These are phyloP conservation scores for Cymbidium sinense DNA, from an alignment of 106 monocot species.

Conservation along the genomic window DNA sequence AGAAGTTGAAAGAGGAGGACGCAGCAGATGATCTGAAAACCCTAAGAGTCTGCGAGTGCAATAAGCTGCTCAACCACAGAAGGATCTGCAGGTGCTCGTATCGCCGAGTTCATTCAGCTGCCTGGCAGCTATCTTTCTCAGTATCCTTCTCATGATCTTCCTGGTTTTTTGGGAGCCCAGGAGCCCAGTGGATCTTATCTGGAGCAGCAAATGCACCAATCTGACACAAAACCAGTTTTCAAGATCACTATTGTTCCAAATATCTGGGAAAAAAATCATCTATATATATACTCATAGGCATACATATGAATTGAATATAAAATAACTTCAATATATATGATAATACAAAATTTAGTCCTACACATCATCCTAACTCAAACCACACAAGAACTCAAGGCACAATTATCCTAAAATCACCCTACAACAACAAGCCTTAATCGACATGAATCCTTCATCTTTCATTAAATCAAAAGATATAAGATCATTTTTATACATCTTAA, in stretches of 20 bases:
- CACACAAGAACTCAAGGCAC: background rate
- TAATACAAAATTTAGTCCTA: no score
- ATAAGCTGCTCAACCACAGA: conserved; percentile 81
- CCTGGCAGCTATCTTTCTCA: conserved; percentile 82
- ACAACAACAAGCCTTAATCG: no score
- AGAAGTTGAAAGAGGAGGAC: no score
- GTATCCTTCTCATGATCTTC: conserved; percentile 96
- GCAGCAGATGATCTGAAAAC: no score
- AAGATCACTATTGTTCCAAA: no score
- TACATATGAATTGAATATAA: no score
- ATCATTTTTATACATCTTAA: no score
- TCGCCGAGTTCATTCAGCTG: conserved; percentile 92
- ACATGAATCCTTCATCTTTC: no score
- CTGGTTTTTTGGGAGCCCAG: conserved; percentile 97
- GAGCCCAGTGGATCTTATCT: conserved; percentile 96
- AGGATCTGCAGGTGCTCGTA: conserved; percentile 83
- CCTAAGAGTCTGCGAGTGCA: conserved; percentile 7
- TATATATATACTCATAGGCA: no score
- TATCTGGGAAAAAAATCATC: no score
- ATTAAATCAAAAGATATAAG: no score
- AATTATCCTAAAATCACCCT: background rate
- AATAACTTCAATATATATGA: no score
- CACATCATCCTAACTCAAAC: background rate
- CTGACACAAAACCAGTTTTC: conserved; percentile 18
- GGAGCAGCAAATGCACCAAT: conserved; percentile 98